Conservation (phyloP, 1,284 basidiomycete genomes). For the Pseudomicrostroma phylloplanum region DNA sequence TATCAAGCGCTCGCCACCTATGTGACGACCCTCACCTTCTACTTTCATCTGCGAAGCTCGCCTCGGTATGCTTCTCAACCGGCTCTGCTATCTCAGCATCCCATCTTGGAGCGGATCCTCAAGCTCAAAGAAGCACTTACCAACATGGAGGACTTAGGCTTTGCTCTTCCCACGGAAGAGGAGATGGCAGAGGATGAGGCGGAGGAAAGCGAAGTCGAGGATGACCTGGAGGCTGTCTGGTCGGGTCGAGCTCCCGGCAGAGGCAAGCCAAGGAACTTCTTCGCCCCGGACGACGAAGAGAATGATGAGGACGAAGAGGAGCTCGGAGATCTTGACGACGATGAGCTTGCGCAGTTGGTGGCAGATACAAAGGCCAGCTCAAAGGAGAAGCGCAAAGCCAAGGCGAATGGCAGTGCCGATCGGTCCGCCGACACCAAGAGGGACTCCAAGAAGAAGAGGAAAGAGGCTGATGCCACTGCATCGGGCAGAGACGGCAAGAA, state of each 20-base stretch:
- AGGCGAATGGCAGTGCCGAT: neutral
- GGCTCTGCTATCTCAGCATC: conserved; percentile 49
- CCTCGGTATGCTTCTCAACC: conserved; percentile 45
- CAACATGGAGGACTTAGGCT: conserved; percentile 57
- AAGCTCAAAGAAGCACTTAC: conserved; percentile 75
- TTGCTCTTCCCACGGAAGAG: conserved; percentile 26
- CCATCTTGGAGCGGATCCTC: conserved; percentile 73
- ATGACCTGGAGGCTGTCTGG: conserved; percentile 7
- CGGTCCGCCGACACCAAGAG: neutral
- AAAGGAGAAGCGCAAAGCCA: conserved; percentile 6
- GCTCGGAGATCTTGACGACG: conserved; percentile 29
- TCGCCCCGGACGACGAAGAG: neutral
- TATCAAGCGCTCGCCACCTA: conserved; percentile 75
- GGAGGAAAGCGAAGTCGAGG: conserved; percentile 19
- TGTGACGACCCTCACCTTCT: conserved; percentile 82
- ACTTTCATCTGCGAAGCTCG: conserved; percentile 70
- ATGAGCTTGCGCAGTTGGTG: conserved; percentile 32
- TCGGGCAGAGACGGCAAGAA: conserved; percentile 7
- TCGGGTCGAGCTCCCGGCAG: too few relatives aligned
- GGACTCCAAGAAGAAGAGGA: neutral
- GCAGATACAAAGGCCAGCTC: conserved; percentile 30
- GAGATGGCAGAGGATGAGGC: conserved; percentile 13
- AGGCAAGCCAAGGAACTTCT: too few relatives aligned
- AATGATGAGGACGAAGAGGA: conserved; percentile 16
- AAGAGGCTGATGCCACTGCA: too few relatives aligned